Evolutionary conservation across 2,329 filamentous ascomycete genomes (phyloP).

Genomic region (Aspergillus sp.): DNA sequence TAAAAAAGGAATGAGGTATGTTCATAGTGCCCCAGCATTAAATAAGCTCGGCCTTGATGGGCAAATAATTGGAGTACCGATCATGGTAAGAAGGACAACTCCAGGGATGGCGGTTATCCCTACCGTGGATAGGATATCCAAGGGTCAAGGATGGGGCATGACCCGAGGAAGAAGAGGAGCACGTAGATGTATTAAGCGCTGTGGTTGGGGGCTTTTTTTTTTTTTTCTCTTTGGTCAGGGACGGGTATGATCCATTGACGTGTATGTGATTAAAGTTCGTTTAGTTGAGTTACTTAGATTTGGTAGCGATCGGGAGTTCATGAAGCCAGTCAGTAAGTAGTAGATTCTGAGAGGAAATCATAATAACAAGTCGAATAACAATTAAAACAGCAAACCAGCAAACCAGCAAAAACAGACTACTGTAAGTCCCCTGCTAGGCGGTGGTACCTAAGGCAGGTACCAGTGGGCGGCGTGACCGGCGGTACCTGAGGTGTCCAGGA

Average conservation of each 20-base stretch:
- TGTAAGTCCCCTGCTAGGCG: neutral
- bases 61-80: neutral
- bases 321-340: too few species aligned
- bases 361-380: too few species aligned
- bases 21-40: neutral
- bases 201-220: too few species aligned
- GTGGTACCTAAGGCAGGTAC: constrained; percentile 6
- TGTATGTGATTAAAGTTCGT: too few species aligned
- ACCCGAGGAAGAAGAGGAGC: too few species aligned
- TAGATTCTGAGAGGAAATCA: too few species aligned
- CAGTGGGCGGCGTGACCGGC: neutral
- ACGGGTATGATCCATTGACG: too few species aligned
- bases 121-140: neutral
- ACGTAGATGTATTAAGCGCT: too few species aligned
- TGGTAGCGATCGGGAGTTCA: too few species aligned
- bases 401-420: neutral
- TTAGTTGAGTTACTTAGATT: too few species aligned
- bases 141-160: neutral
- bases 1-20: neutral
- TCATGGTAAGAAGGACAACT: neutral
- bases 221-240: too few species aligned
- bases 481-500: constrained; percentile 8
- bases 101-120: neutral
- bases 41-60: neutral
- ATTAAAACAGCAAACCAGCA: too few species aligned